These are phyloP conservation scores for Kokia cookei DNA, from an alignment of 441 rosid species.

Conservation along the genomic window DNA sequence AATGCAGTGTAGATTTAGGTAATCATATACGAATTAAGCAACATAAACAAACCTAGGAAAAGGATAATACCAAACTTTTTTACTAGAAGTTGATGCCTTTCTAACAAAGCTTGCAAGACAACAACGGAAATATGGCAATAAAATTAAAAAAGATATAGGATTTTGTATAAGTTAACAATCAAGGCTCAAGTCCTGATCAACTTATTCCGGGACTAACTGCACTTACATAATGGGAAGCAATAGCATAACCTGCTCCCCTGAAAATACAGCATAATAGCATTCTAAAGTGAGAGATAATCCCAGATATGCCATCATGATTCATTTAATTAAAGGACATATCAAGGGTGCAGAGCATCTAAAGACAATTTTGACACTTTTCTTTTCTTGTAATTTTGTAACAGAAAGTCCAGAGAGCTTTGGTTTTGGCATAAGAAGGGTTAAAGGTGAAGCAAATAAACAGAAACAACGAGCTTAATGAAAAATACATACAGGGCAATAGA, in stretches of 20 bases:
- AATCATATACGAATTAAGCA: not conserved
- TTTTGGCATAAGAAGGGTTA: not conserved
- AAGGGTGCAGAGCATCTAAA: not conserved
- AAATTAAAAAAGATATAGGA: not conserved
- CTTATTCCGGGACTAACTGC: not conserved
- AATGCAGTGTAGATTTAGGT: not conserved
- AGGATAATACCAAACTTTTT: not conserved
- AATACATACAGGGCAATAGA: not conserved
- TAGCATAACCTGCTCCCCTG: not conserved
- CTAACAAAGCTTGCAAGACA: not conserved
- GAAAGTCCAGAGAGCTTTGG: not conserved
- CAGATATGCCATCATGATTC: not conserved
- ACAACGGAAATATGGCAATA: not conserved
- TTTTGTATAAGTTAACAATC: not conserved
- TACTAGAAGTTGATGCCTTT: not conserved
- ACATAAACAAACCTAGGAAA: not conserved
- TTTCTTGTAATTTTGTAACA: not conserved
- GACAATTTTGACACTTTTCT: no score
- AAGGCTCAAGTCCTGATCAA: not conserved
- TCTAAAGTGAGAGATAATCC: not conserved
- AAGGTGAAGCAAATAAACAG: not conserved
- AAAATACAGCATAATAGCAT: not conserved
- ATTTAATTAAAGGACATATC: not conserved
- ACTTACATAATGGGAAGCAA: not conserved
- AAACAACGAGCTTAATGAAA: not conserved